Percentiles rank a stretch among this genome's conserved stretches.
Evolutionary conservation across 169 alveolate species (phyloP).

Genomic region (Babesia caballi): DNA sequence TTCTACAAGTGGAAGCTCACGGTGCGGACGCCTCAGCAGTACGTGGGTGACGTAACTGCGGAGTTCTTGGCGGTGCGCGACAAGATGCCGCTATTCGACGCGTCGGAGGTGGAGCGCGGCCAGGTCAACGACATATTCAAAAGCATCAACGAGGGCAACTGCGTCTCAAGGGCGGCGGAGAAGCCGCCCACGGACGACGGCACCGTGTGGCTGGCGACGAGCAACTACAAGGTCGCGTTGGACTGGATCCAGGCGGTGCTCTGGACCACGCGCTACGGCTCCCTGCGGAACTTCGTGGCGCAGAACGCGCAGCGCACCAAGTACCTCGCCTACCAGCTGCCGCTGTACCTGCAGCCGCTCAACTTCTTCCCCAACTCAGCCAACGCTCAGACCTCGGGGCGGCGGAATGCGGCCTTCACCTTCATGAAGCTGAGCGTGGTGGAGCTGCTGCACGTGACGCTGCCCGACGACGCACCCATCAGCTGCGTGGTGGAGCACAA

Average conservation of each 20-base stretch:
- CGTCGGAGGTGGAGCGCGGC: neutral
- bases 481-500: constrained; percentile 58
- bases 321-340: constrained; percentile 32
- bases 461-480: constrained; percentile 27
- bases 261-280: constrained; percentile 57
- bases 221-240: constrained; percentile 57
- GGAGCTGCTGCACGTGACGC: constrained; percentile 40
- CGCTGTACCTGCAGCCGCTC: constrained; percentile 42
- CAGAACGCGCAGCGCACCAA: constrained; percentile 41
- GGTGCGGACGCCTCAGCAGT: constrained; percentile 14
- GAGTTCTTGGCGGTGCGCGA: neutral
- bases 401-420: constrained; percentile 42
- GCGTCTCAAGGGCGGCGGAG: neutral
- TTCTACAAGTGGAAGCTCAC: constrained; percentile 42
- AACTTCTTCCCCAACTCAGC: constrained; percentile 44
- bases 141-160: constrained; percentile 15
- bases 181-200: constrained; percentile 16
- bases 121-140: constrained; percentile 26
- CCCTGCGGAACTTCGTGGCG: constrained; percentile 49
- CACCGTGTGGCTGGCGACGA: constrained; percentile 59
- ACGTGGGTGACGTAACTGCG: constrained; percentile 3
- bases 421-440: constrained; percentile 43
- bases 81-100: constrained; percentile 9
- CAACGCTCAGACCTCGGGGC: constrained; percentile 25
- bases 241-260: constrained; percentile 60